These are phyloP conservation scores for Aspergillus terreus DNA, from an alignment of 2,329 filamentous ascomycete genomes.

Conservation along the genomic window DNA sequence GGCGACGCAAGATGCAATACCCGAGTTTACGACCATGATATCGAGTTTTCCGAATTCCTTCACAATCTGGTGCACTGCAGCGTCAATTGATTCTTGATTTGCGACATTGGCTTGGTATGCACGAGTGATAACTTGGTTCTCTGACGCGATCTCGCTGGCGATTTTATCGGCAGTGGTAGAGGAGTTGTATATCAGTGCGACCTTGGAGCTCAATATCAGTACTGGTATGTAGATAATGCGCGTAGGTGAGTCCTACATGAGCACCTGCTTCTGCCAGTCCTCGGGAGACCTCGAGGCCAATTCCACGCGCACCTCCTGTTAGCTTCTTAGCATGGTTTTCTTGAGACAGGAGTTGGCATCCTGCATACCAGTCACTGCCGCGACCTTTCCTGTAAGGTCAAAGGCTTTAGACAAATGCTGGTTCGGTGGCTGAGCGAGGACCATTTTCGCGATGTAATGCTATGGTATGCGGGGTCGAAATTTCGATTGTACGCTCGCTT, in stretches of 20 bases:
- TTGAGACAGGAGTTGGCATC: no score
- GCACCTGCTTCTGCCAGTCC: constrained; percentile 43
- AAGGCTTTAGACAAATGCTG: background rate
- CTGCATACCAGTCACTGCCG: constrained; percentile 10
- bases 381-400: constrained; percentile 2
- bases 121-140: constrained; percentile 9
- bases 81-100: background rate
- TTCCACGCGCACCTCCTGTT: constrained; percentile 34
- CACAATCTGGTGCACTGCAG: constrained; percentile 17
- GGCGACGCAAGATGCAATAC: constrained; percentile 55
- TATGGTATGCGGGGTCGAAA: no score
- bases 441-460: background rate
- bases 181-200: background rate
- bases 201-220: constrained; percentile 22
- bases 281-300: constrained; percentile 40
- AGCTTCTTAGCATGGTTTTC: no score
- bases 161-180: background rate
- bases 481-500: no score
- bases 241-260: constrained; percentile 23
- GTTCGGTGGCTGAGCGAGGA: background rate
- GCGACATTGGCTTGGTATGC: constrained; percentile 26
- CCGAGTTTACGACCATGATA: constrained; percentile 70
- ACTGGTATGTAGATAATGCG: constrained; percentile 15
- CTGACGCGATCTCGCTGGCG: background rate
- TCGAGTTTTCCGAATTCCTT: constrained; percentile 66